Evolutionary conservation across 2,329 filamentous ascomycete species (phyloP), one percentile per base, ranked within the genome.

Genomic region (Verticillium longisporum): DNA sequence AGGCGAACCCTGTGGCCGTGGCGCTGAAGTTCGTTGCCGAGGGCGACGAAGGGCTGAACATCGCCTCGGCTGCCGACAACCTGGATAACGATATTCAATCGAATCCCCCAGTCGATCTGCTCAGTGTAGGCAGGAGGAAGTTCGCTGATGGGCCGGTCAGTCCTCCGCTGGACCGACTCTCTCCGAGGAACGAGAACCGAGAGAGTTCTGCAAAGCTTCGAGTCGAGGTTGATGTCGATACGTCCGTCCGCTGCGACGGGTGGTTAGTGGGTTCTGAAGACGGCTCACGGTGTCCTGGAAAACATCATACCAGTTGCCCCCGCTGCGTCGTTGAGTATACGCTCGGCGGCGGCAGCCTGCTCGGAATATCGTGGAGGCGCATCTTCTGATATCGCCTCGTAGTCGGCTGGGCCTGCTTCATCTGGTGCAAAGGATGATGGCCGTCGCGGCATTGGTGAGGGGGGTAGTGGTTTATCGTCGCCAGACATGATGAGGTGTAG

Each of bases 11-110:
- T 75, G 67, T 84, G 82, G 1, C 80, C 79, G 61, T 79, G 72
- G 4, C 70, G 71, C 64, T 78, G 74, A 3, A 86, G 68, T 13
- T 78, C 76, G 38, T 76, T 78, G 0, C 81, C 83, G 0, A 85
- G 69, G 0, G 81, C 80, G 56, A 85, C 68, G 59, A 85, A 85
- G 0, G 82, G 83, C 61, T 85, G 83, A 0, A 85, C 80, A 67
- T 85, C 82, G 9, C 82, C 82, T 53, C 79, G 73, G 5, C 73
- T 77, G 14, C 79, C 79, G 1, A 85, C 82, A 1, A 84, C 79
- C 60, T 84, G 82, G 58, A 84, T 82, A 4, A 83, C 80, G 54
- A 84, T 78, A 60, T 83, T 84, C 26, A 83, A 69, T 32, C 58
- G 53, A 34, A 59, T 59, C 18, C 58, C 58, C 53, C 53, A 55